A percentile compares a stretch with the other conserved stretches of the same genome.
These are phyloP conservation scores for Rhinocladiella mackenziei DNA, from an alignment of 2,329 filamentous ascomycete species.

Conservation along the genomic window DNA sequence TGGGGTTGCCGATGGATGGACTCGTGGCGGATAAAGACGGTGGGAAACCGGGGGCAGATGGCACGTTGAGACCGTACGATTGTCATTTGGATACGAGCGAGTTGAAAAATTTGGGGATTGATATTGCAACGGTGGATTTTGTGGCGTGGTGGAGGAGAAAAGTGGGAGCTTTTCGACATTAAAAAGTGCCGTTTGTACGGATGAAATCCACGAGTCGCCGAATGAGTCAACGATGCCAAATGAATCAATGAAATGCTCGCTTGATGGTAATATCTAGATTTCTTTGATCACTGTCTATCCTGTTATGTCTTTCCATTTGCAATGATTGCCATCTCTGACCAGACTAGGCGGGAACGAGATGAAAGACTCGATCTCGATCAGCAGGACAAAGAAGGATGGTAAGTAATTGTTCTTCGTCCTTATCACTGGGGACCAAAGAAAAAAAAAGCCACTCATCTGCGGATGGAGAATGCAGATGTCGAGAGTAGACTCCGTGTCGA, in stretches of 20 bases:
- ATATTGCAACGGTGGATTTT: constrained; percentile 71
- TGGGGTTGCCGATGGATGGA: constrained; percentile 66
- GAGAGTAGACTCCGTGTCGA: constrained; percentile 4
- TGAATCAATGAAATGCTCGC: constrained; percentile 17
- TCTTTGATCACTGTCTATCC: constrained; percentile 5
- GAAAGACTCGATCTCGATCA: constrained; percentile 30
- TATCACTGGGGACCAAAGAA: neutral
- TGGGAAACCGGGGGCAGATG: constrained; percentile 27
- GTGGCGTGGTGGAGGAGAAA: constrained; percentile 73
- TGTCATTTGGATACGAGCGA: constrained; percentile 77
- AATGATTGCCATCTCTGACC: constrained; percentile 28
- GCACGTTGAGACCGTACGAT: constrained; percentile 66
- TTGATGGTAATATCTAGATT: constrained; percentile 20
- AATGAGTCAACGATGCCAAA: neutral
- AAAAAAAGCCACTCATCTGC: constrained; percentile 16
- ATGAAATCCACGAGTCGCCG: neutral
- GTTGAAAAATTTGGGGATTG: constrained; percentile 68
- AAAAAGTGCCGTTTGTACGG: neutral
- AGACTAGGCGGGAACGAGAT: constrained; percentile 30
- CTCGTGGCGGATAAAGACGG: constrained; percentile 68
- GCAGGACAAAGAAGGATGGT: constrained; percentile 16
- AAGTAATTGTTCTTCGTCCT: constrained; percentile 1
- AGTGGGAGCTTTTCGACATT: constrained; percentile 38
- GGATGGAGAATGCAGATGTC: constrained; percentile 12
- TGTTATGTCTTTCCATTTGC: constrained; percentile 21